Evolutionary conservation across 23 red algal genomes (phyloP).

Genomic region (Gracilaria caudata): DNA sequence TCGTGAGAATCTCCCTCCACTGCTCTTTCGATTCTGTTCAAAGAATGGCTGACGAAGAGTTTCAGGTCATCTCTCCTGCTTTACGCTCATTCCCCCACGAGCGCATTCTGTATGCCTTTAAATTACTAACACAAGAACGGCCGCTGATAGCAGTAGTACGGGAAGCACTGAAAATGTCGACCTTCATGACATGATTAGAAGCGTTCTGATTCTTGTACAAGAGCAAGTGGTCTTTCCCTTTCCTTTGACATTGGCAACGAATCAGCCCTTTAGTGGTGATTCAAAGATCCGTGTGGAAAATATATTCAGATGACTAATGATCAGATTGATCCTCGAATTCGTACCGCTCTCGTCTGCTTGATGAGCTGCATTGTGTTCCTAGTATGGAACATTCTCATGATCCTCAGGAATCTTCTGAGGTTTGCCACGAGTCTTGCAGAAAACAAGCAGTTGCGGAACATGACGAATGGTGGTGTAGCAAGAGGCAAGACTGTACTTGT

Average conservation of each 20-base stretch:
- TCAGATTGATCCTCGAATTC: background rate
- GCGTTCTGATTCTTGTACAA: too few species aligned
- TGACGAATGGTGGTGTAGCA: conserved; percentile 22
- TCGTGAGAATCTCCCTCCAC: background rate
- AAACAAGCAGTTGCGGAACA: background rate
- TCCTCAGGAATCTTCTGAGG: background rate
- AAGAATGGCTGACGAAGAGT: background rate
- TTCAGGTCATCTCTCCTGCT: too few species aligned
- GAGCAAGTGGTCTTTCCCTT: too few species aligned
- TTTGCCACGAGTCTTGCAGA: background rate
- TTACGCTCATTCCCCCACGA: too few species aligned
- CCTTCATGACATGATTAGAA: too few species aligned
- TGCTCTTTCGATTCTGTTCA: background rate
- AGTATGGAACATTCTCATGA: background rate
- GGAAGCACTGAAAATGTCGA: too few species aligned
- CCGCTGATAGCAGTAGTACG: too few species aligned
- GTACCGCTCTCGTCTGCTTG: background rate
- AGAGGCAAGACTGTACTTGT: conserved; percentile 67
- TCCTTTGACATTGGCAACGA: too few species aligned
- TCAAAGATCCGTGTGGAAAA: background rate
- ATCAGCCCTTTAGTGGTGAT: too few species aligned
- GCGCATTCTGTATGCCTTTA: too few species aligned
- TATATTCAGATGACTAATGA: background rate
- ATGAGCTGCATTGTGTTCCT: background rate
- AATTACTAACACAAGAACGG: too few species aligned